Conservation (phyloP, 176 grass and related monocot genomes). For the Puccinellia tenuiflora region DNA sequence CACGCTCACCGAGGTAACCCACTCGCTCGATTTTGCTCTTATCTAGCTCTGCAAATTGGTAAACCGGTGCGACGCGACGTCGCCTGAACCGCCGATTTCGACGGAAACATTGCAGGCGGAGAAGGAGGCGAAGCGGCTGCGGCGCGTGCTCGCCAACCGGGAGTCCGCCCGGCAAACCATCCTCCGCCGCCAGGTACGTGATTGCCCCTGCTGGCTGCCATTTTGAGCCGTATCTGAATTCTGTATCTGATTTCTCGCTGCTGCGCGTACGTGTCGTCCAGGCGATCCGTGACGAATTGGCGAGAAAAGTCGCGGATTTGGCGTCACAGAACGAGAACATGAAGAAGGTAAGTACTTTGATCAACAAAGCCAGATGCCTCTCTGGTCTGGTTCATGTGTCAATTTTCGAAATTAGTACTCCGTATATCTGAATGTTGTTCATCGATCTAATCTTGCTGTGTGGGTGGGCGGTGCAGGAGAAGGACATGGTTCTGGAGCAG, state of each 20-base stretch:
- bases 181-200: conserved; percentile 54
- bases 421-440: no score
- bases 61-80: no score
- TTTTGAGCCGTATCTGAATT: background rate
- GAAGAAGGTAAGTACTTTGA: conserved; percentile 56
- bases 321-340: conserved; percentile 72
- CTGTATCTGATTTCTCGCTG: background rate
- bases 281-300: conserved; percentile 71
- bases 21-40: background rate
- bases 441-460: background rate
- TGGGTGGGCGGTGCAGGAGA: conserved; percentile 45
- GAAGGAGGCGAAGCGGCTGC: conserved; percentile 76
- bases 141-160: conserved; percentile 77
- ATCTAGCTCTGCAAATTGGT: background rate
- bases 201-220: background rate
- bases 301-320: conserved; percentile 54
- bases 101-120: conserved; percentile 32
- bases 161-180: conserved; percentile 91
- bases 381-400: background rate
- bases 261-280: conserved; percentile 1
- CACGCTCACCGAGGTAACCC: conserved; percentile 65
- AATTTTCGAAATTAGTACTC: background rate
- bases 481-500: conserved; percentile 64
- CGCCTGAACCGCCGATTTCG: no score
- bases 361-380: no score